Conservation (phyloP, 805 yeast species). For the Pichia eremophila region DNA sequence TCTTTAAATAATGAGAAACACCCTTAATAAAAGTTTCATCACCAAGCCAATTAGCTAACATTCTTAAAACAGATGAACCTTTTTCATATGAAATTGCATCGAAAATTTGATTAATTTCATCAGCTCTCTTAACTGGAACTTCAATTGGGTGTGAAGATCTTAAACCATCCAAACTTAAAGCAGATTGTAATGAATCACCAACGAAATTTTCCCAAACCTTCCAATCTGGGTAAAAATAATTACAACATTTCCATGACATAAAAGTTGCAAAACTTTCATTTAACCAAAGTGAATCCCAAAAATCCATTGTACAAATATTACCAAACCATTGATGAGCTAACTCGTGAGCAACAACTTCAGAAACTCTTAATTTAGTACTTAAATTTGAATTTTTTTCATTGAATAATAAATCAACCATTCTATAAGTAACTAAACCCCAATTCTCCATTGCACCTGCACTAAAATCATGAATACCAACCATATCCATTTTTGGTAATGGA, state of each 20-base stretch:
- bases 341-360: conserved; percentile 80
- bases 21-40: conserved; percentile 64
- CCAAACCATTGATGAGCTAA: conserved; percentile 95
- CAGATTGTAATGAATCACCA: conserved; percentile 44
- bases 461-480: conserved; percentile 72
- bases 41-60: conserved; percentile 69
- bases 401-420: conserved; percentile 46
- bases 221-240: conserved; percentile 71
- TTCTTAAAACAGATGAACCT: conserved; percentile 69
- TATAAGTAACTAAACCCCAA: conserved; percentile 76
- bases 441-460: conserved; percentile 89
- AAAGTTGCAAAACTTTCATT: conserved; percentile 89
- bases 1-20: conserved; percentile 58
- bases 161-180: conserved; percentile 47
- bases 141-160: conserved; percentile 74
- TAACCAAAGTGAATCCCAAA: conserved; percentile 91
- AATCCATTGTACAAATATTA: conserved; percentile 80
- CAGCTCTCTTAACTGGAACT: conserved; percentile 75
- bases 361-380: conserved; percentile 57
- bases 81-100: conserved; percentile 77
- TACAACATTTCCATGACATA: conserved; percentile 67
- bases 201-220: conserved; percentile 59
- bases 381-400: conserved; percentile 39
- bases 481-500: conserved; percentile 78
- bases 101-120: conserved; percentile 73